Evolutionary conservation across 768 basidiomycete species (phyloP).

Genomic region (Rhizopogon rudus): DNA sequence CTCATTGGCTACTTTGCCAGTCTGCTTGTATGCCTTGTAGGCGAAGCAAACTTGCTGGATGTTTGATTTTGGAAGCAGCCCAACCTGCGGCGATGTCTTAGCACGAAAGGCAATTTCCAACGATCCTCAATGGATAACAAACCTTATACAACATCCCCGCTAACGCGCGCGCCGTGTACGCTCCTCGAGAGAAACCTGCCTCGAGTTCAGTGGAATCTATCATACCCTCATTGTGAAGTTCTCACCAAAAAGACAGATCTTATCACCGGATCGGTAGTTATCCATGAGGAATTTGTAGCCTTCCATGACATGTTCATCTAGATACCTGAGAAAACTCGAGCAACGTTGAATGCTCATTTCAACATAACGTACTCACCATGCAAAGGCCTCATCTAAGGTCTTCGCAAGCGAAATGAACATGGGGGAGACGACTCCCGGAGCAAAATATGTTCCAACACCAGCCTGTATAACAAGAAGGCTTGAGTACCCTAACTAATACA

Average conservation of each 20-base stretch:
- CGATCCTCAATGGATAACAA: background rate
- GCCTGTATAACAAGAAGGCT: constrained; percentile 24
- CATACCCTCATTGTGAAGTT: background rate
- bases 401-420: constrained; percentile 54
- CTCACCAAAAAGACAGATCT: constrained; percentile 67
- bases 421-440: constrained; percentile 64
- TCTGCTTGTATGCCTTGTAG: constrained; percentile 62
- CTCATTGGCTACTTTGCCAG: constrained; percentile 36
- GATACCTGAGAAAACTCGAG: constrained; percentile 41
- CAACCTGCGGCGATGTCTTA: constrained; percentile 41
- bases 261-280: constrained; percentile 69
- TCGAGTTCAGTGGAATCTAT: constrained; percentile 10
- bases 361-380: constrained; percentile 45
- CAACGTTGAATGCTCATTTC: background rate
- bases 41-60: constrained; percentile 68
- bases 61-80: constrained; percentile 66
- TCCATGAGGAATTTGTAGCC: constrained; percentile 80
- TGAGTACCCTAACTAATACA: background rate
- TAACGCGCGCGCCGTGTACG: constrained; percentile 64
- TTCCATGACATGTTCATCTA: constrained; percentile 65
- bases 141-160: constrained; percentile 75
- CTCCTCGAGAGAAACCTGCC: constrained; percentile 72
- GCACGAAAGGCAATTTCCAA: background rate
- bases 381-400: constrained; percentile 62
- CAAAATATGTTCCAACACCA: constrained; percentile 47